phyloP scores from a whole-genome alignment of 176 grass and related monocot genomes.

The Aegilops sharonensis region DNA sequence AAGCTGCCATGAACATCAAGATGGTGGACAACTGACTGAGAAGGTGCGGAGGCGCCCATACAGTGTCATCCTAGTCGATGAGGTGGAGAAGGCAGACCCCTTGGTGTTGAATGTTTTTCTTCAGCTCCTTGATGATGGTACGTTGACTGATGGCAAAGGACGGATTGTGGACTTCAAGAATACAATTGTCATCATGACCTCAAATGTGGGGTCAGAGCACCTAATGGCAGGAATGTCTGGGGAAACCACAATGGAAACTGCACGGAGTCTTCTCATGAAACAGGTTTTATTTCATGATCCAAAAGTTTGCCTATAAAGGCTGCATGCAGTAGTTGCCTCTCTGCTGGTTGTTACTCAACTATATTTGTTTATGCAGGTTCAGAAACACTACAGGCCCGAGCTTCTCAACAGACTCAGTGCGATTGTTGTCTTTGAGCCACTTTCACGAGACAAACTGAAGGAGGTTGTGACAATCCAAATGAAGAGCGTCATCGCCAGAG shows the following conservation, averaged over 20 bases:
- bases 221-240: slow-evolving; percentile 28
- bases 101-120: neutral
- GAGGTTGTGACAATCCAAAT: slow-evolving; percentile 47
- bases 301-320: neutral
- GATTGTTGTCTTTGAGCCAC: slow-evolving; percentile 36
- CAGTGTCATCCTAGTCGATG: neutral
- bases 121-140: neutral
- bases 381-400: neutral
- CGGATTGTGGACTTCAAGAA: slow-evolving; percentile 42
- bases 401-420: slow-evolving; percentile 32
- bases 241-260: slow-evolving; percentile 24
- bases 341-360: neutral
- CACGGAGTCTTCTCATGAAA: slow-evolving; percentile 17
- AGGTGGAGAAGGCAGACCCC: neutral
- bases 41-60: neutral
- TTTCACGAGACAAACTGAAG: slow-evolving; percentile 33
- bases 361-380: neutral
- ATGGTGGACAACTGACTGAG: slow-evolving; percentile 3
- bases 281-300: slow-evolving; percentile 1
- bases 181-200: slow-evolving; percentile 48
- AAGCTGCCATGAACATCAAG: neutral
- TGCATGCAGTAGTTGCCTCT: neutral
- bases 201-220: slow-evolving; percentile 41
- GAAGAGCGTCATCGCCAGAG: slow-evolving; percentile 44
- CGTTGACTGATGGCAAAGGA: slow-evolving; percentile 8